Conservation (phyloP, 2,329 filamentous ascomycete species). For the Cladosporium velox region DNA sequence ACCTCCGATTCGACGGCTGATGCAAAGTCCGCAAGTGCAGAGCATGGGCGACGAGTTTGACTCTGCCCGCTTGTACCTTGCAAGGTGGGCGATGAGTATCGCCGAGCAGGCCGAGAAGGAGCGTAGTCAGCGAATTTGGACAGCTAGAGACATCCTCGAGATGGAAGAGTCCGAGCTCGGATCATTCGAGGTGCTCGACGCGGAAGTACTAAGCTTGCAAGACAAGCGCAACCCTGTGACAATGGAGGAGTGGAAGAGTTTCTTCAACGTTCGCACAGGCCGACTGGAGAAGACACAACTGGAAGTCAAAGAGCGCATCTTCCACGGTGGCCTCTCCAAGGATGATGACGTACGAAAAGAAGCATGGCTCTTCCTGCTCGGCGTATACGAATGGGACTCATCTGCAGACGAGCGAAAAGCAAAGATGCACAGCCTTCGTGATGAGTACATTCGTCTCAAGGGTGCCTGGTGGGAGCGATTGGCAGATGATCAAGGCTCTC, state of each 20-base stretch:
- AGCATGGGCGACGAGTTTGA: conserved; percentile 96
- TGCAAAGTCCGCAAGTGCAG: conserved; percentile 91
- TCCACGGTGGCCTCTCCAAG: conserved; percentile 85
- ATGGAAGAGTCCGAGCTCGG: conserved; percentile 94
- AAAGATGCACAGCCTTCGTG: conserved; percentile 78
- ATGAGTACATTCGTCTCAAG: conserved; percentile 93
- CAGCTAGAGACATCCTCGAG: conserved; percentile 85
- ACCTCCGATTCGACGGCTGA: conserved; percentile 78
- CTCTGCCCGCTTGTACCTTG: conserved; percentile 89
- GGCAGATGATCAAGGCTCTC: conserved; percentile 75
- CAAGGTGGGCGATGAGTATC: conserved; percentile 97
- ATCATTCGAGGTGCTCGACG: conserved; percentile 90
- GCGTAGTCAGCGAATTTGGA: conserved; percentile 84
- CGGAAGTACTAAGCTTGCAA: conserved; percentile 69
- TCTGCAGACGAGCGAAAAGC: conserved; percentile 81
- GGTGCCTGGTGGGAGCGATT: conserved; percentile 95
- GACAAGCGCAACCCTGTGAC: conserved; percentile 78
- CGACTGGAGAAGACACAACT: conserved; percentile 77
- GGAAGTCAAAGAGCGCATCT: conserved; percentile 95
- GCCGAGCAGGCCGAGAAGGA: conserved; percentile 95
- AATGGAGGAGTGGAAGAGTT: conserved; percentile 84
- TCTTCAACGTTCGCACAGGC: conserved; percentile 77
- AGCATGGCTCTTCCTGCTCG: conserved; percentile 92
- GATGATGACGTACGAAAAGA: conserved; percentile 94
- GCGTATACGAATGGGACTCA: conserved; percentile 91